A percentile compares a stretch with the other conserved stretches of the same genome.
These are phyloP conservation scores for Candida sp. DNA, from an alignment of 1,139 yeast genomes.

Conservation along the genomic window DNA sequence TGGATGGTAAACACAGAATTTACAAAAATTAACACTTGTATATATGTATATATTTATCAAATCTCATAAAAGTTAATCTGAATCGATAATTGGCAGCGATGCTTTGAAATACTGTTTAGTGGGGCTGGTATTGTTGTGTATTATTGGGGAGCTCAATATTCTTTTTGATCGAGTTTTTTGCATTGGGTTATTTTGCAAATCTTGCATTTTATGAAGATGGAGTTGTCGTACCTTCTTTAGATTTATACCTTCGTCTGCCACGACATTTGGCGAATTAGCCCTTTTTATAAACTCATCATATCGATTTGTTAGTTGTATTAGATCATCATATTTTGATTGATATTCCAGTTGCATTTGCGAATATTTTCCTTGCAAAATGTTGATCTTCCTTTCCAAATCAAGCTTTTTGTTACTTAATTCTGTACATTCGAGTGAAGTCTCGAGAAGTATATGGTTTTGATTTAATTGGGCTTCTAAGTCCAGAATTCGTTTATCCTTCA, in stretches of 20 bases:
- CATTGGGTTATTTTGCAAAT: slow-evolving; percentile 12
- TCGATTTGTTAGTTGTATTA: slow-evolving; percentile 19
- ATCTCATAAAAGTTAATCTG: neutral
- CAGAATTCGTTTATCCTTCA: neutral
- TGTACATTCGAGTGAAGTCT: neutral
- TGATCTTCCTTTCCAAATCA: slow-evolving; percentile 6
- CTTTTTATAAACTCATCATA: slow-evolving; percentile 18
- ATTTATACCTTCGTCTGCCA: slow-evolving; percentile 3
- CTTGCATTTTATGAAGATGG: slow-evolving; percentile 23
- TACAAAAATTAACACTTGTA: slow-evolving; percentile 9
- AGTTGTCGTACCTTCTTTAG: slow-evolving; percentile 27
- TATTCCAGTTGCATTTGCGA: slow-evolving; percentile 20
- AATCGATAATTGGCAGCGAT: slow-evolving; percentile 1
- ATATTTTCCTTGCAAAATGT: slow-evolving; percentile 16
- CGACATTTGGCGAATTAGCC: slow-evolving; percentile 2
- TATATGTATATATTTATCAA: slow-evolving; percentile 5
- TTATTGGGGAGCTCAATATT: slow-evolving; percentile 29
- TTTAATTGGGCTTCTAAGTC: neutral
- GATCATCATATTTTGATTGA: slow-evolving; percentile 21
- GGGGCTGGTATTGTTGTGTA: neutral
- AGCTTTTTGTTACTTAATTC: neutral
- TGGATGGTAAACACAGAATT: slow-evolving; percentile 56
- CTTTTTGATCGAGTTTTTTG: slow-evolving; percentile 16
- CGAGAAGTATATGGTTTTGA: neutral
- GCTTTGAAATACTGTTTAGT: neutral